Conservation (phyloP, 2,329 filamentous ascomycete genomes). For the Eutypella sp. region DNA sequence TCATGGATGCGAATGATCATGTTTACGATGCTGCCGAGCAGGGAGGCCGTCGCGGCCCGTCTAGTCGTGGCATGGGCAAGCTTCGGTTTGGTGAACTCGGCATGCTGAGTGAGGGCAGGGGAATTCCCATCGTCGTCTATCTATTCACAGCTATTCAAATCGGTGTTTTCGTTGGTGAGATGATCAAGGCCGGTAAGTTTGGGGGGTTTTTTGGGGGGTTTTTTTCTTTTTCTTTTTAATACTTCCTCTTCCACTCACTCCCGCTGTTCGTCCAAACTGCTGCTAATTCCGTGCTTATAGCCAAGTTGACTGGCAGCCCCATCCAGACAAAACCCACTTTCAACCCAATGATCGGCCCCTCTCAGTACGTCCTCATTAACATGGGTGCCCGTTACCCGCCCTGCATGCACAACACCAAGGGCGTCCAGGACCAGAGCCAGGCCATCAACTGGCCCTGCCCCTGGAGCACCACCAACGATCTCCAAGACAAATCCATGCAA, state of each 20-base stretch:
- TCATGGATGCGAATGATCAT: conserved; percentile 47
- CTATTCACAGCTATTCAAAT: conserved; percentile 71
- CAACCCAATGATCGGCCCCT: conserved; percentile 97
- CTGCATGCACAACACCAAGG: conserved; percentile 83
- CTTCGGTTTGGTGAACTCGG: conserved; percentile 55
- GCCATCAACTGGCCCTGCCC: conserved; percentile 72
- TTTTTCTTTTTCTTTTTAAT: no score
- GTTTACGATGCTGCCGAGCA: conserved; percentile 52
- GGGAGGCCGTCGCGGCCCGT: conserved; percentile 8
- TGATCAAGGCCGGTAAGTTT: conserved; percentile 73
- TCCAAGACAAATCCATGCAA: conserved; percentile 41
- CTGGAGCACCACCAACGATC: conserved; percentile 60
- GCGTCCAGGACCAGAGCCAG: conserved; percentile 50
- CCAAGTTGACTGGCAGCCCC: conserved; percentile 69
- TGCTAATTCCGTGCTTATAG: no score
- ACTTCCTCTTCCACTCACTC: conserved; percentile 3
- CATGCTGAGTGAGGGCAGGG: conserved; percentile 51
- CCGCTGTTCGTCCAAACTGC: no score
- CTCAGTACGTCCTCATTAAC: conserved; percentile 84
- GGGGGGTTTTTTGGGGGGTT: not conserved
- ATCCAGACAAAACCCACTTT: conserved; percentile 79
- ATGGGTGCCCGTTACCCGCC: conserved; percentile 92
- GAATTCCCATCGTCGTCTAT: conserved; percentile 78
- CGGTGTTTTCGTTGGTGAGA: conserved; percentile 81
- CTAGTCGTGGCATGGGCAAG: conserved; percentile 27